phyloP scores from a whole-genome alignment of 108 stramenopile genomes.

The Pseudonitzschia multistriata region DNA sequence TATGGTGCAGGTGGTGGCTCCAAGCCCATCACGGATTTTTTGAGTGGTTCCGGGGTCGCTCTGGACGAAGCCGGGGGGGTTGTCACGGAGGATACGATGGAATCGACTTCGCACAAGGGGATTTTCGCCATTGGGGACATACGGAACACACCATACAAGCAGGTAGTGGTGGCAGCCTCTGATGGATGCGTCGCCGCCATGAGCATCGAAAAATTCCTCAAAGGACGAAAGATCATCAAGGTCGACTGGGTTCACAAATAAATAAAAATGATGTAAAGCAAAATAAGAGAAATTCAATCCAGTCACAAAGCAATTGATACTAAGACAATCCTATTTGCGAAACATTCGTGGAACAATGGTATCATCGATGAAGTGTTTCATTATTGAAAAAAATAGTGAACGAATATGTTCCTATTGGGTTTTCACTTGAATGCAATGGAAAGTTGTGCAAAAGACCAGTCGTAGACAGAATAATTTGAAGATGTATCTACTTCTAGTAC shows the following conservation, averaged over 20 bases:
- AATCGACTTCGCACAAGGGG: constrained; percentile 38
- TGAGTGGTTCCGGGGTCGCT: constrained; percentile 34
- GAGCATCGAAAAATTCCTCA: constrained; percentile 55
- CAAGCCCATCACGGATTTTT: constrained; percentile 67
- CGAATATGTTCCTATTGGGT: no score
- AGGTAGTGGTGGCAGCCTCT: constrained; percentile 58
- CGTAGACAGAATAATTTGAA: no score
- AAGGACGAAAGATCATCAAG: constrained; percentile 52
- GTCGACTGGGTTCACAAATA: constrained; percentile 49
- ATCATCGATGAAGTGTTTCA: no score
- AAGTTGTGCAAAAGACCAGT: no score
- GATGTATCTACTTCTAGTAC: no score
- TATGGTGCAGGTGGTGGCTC: constrained; percentile 58
- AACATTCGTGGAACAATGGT: no score
- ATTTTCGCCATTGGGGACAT: constrained; percentile 61
- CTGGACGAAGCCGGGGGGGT: constrained; percentile 55
- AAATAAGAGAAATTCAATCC: no score
- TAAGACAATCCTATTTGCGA: no score
- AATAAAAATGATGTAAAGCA: no score
- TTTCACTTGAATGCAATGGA: no score
- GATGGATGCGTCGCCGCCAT: constrained; percentile 67
- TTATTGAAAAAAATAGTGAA: no score
- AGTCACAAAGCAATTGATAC: no score
- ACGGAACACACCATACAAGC: constrained; percentile 63
- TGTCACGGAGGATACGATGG: constrained; percentile 52